Evolutionary conservation across 192 early-diverging fungal genomes (phyloP).

Genomic region (Entomortierella beljakovae): DNA sequence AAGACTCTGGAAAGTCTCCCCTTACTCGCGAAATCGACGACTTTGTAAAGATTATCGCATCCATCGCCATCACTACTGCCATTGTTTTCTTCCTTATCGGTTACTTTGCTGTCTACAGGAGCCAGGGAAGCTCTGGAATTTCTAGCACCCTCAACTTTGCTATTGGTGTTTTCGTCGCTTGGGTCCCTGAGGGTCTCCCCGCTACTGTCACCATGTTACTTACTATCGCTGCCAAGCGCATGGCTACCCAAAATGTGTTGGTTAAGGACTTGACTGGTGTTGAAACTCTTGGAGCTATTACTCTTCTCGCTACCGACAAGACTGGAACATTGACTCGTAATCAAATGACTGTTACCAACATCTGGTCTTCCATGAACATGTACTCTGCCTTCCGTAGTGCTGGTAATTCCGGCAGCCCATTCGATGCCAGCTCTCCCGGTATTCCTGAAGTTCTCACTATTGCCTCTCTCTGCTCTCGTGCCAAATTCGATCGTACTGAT

Average conservation of each 20-base stretch:
- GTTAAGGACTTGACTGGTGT: conserved; percentile 98
- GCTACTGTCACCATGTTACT: conserved; percentile 95
- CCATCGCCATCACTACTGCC: conserved; percentile 79
- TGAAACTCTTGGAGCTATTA: conserved; percentile 97
- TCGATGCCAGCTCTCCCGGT: conserved; percentile 67
- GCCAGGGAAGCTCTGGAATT: conserved; percentile 53
- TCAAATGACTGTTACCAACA: conserved; percentile 95
- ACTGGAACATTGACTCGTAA: conserved; percentile 97
- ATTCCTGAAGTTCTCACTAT: conserved; percentile 83
- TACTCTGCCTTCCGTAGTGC: conserved; percentile 65
- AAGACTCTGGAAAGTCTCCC: conserved; percentile 80
- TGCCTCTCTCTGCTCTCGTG: conserved; percentile 86
- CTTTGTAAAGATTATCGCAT: conserved; percentile 90
- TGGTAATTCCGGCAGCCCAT: conserved; percentile 56
- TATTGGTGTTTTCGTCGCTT: conserved; percentile 89
- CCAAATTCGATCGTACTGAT: conserved; percentile 91
- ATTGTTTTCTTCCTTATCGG: conserved; percentile 88
- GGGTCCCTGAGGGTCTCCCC: conserved; percentile 94
- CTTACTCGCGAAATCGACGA: conserved; percentile 79
- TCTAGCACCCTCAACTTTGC: conserved; percentile 88
- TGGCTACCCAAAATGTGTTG: conserved; percentile 89
- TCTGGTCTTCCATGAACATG: conserved; percentile 85
- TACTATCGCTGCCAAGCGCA: conserved; percentile 95
- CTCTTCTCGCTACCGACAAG: conserved; percentile 96
- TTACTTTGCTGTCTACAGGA: conserved; percentile 66